Base-by-base conservation (phyloP, 139 green algal species). In the Axilococcus clingmanii region DNA sequence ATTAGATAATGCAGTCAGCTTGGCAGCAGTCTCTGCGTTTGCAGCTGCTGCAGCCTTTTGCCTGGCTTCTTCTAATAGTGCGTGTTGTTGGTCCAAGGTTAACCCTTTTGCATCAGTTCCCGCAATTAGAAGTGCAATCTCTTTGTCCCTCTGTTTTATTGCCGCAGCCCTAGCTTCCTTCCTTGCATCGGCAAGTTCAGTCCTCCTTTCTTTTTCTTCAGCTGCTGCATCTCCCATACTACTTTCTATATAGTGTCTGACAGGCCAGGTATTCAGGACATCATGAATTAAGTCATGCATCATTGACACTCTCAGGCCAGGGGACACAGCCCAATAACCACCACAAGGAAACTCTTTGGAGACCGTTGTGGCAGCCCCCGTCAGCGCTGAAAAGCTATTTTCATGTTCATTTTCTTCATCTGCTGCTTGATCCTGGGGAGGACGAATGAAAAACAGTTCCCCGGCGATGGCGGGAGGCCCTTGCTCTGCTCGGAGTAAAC, bases 31-130 rank as follows among this genome's bases (percentile, higher is more conserved):
- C 3, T n/a, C 56, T 52, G 15, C 12, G 7, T 28, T 19, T 20
- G 32, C 53, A 1, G 68, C 41, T 1, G 55, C 42, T n/a, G 71
- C 45, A 8, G 45, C 59, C 22, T 52, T 46, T 31, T 52, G 44
- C 17, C 65, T 30, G 15, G 52, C 47, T 17, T 40, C 49, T 3
- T 57, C 55, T 50, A 78, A 31, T 49, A 77, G 27, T 17, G 15
- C 15, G 28, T 53, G 57, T 62, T 78, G 70, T 48, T 78, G 44
- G 29, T 77, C 70, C 20, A 68, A 31, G 3, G 49, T 68, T 49
- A 75, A 23, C 4, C 27, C 42, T 25, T 38, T 28, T 4, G 22
- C 44, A 7, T 16, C 17, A 9, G 49, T 47, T 48, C 17, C 41
- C 28, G 64, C 50, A 12, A 79, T 30, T 14, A 79, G 43, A 15